Evolutionary conservation across 2,329 filamentous ascomycete genomes (phyloP).

Genomic region (Fusarium mangiferae): DNA sequence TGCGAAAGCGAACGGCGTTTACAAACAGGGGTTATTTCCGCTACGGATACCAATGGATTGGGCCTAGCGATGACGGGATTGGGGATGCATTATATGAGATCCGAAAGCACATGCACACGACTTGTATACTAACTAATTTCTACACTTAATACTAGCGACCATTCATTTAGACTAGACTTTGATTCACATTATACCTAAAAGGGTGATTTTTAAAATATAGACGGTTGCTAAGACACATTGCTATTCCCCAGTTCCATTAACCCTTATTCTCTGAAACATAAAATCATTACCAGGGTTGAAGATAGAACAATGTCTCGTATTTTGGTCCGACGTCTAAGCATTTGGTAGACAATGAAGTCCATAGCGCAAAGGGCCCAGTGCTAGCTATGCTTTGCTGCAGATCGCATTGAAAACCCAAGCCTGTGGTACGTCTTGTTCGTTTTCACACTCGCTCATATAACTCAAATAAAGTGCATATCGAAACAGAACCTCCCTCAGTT

Average conservation of each 20-base stretch:
- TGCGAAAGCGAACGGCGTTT: slow-evolving; percentile 37
- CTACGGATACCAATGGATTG: slow-evolving; percentile 18
- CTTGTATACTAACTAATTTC: slow-evolving; percentile 36
- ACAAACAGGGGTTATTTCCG: slow-evolving; percentile 21
- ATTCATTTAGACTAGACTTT: slow-evolving; percentile 40
- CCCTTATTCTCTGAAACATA: not conserved
- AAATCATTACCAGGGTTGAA: not conserved
- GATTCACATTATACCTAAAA: slow-evolving; percentile 26
- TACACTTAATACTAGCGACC: slow-evolving; percentile 38
- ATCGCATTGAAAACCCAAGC: slow-evolving; percentile 47
- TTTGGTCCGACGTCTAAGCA: not conserved
- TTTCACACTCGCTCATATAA: slow-evolving; percentile 42
- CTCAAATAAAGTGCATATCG: slow-evolving; percentile 51
- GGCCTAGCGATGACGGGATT: slow-evolving; percentile 31
- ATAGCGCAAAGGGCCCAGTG: not conserved
- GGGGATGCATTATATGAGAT: slow-evolving; percentile 31
- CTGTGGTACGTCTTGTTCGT: slow-evolving; percentile 43
- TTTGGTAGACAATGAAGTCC: not conserved
- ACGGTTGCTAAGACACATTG: not conserved
- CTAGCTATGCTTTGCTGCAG: slow-evolving; percentile 10
- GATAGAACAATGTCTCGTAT: not conserved
- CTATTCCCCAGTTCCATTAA: not conserved
- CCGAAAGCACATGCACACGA: slow-evolving; percentile 30
- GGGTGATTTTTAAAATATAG: slow-evolving; percentile 19
- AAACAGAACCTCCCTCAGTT: slow-evolving; percentile 45